phyloP scores from a whole-genome alignment of 2,329 filamentous ascomycete species.

The Diplodia intermedia region DNA sequence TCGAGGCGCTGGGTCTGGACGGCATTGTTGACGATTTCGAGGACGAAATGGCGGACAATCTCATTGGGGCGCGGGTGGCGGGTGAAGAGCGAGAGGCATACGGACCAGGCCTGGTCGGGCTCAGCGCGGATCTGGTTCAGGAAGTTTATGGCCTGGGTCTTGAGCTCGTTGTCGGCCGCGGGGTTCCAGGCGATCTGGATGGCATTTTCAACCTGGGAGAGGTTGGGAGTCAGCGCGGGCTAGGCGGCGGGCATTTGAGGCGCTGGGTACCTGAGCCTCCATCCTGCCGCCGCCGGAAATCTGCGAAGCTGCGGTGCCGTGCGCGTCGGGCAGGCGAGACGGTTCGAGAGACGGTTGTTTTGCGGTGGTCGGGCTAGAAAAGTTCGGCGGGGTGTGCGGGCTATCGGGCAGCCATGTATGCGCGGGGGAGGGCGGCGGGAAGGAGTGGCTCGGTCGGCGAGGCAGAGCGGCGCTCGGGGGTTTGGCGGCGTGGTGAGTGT shows the following conservation, averaged over 20 bases:
- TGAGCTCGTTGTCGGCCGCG: conserved; percentile 68
- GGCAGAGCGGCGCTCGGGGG: not conserved
- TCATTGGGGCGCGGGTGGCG: conserved; percentile 77
- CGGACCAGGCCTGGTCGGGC: conserved; percentile 85
- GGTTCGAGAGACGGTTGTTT: not conserved
- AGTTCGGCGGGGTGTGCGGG: conserved; percentile 26
- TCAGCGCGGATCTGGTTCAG: conserved; percentile 79
- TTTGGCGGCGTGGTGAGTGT: conserved; percentile 9
- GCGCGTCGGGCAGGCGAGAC: conserved; percentile 10
- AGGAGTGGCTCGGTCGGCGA: not conserved
- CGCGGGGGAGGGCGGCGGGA: not conserved
- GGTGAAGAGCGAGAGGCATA: conserved; percentile 85
- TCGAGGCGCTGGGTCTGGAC: conserved; percentile 82
- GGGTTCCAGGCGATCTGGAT: conserved; percentile 93
- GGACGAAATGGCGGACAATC: conserved; percentile 83
- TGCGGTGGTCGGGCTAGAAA: conserved; percentile 29
- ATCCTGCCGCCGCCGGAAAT: conserved; percentile 32
- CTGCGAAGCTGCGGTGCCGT: conserved; percentile 24
- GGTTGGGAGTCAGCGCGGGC: conserved; percentile 18
- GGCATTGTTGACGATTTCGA: conserved; percentile 93
- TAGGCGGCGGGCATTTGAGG: conserved; percentile 14
- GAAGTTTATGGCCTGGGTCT: conserved; percentile 89
- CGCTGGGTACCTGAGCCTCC: conserved; percentile 32
- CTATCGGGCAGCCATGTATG: conserved; percentile 32
- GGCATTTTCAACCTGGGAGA: conserved; percentile 81